phyloP scores from a whole-genome alignment of 176 grass and related monocot species.

The Oryza glumipatula region DNA sequence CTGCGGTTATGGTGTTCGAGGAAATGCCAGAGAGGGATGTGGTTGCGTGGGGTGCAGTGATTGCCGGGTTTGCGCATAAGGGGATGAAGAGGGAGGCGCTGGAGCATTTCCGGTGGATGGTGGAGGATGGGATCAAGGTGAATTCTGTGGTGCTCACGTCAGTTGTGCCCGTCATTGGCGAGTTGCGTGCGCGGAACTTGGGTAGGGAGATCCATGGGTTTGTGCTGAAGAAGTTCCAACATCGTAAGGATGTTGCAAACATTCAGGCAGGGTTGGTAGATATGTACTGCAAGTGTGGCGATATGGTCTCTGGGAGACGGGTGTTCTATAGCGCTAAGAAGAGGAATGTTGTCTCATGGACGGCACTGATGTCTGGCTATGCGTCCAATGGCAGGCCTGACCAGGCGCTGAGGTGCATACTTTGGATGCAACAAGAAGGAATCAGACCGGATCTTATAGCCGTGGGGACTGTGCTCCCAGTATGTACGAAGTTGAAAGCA shows the following conservation, averaged over 20 bases:
- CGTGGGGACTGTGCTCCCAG: constrained; percentile 73
- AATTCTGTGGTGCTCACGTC: constrained; percentile 78
- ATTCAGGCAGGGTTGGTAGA: constrained; percentile 74
- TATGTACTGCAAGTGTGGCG: constrained; percentile 94
- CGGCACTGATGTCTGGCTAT: constrained; percentile 85
- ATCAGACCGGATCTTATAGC: constrained; percentile 71
- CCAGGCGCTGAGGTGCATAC: constrained; percentile 75
- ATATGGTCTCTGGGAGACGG: constrained; percentile 71
- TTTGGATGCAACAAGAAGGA: constrained; percentile 96
- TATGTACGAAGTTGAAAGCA: constrained; percentile 74
- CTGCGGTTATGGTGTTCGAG: constrained; percentile 82
- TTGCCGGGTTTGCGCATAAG: constrained; percentile 77
- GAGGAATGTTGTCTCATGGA: constrained; percentile 82
- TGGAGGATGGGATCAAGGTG: constrained; percentile 59
- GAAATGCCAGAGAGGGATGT: constrained; percentile 86
- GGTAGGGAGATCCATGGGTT: constrained; percentile 82
- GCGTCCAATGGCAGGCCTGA: constrained; percentile 76
- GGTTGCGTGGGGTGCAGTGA: constrained; percentile 71
- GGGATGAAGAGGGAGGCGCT: constrained; percentile 78
- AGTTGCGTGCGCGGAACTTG: constrained; percentile 57
- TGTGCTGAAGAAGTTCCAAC: constrained; percentile 69
- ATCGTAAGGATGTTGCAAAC: constrained; percentile 57
- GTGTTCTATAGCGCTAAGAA: constrained; percentile 78
- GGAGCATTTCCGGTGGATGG: constrained; percentile 83
- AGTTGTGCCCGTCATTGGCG: constrained; percentile 68